Evolutionary conservation across 2,329 filamentous ascomycete genomes (phyloP), one percentile per base, ranked within the genome.

Genomic region (Sporothrix mexicana): DNA sequence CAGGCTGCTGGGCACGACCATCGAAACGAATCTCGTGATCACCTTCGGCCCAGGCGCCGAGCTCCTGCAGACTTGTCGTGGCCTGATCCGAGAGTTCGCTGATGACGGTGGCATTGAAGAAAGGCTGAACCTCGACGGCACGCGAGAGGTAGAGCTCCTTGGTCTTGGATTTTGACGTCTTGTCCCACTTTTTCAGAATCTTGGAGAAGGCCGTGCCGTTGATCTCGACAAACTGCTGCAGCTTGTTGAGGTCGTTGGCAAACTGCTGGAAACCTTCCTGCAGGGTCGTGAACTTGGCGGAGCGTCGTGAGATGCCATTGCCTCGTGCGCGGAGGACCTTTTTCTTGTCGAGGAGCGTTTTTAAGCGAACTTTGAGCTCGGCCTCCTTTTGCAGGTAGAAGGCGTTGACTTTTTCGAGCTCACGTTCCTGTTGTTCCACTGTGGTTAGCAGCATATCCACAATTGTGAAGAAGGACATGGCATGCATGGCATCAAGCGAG

Each of bases 101-200:
- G 79, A 99, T 97, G 77, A 98, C 94, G 76, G 97, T 93, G 62
- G 95, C 91, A 82, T 99, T 98, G 87, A 98, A 99, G 82, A 97
- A 98, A 7, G 96, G 96, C 79, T 98, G 96, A 8, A 98, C 95
- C 81, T 99, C 96, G 75, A 99, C 95, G 9, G 96, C 96, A 74
- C 96, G 89, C 10, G 97, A 97, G 49, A 99, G 90, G 80, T 98
- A 99, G 55, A 98, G 88, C 83, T 98, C 96, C 82, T 99, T 99
- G 74, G 96, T 98, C 81, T 95, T 95, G 69, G 95, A 98, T 87
- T 98, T 99, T 77, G 95, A 98, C 1, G 95, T 98, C 88, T 99
- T 99, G 84, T 99, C 96, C 96, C 96, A 99, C 88, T 99, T 99
- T 84, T 99, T 99, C 76, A 99, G 85, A 74, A 99, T 99, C 82